These are phyloP conservation scores for Nissolia schottii DNA, from an alignment of 306 rosid species.

Conservation along the genomic window DNA sequence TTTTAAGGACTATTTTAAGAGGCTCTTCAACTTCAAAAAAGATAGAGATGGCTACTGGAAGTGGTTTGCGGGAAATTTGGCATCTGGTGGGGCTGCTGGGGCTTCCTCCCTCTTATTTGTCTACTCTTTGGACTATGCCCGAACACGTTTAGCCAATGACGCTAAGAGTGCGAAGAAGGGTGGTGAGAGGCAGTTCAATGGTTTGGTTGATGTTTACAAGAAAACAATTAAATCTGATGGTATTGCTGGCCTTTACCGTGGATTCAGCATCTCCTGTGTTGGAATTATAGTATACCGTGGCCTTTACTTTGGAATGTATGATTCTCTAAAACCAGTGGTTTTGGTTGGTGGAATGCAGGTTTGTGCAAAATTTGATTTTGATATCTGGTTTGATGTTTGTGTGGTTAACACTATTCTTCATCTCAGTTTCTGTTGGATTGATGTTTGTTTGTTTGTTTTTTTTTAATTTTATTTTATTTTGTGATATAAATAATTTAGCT, in stretches of 20 bases:
- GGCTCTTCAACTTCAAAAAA: constrained; percentile 73
- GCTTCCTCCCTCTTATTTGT: constrained; percentile 75
- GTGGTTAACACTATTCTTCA: neutral
- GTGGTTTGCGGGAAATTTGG: constrained; percentile 85
- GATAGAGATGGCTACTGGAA: constrained; percentile 79
- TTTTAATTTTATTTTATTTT: too few species aligned
- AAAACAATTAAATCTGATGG: constrained; percentile 71
- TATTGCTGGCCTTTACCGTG: constrained; percentile 69
- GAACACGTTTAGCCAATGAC: constrained; percentile 73
- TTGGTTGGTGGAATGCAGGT: constrained; percentile 68
- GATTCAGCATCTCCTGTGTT: constrained; percentile 63
- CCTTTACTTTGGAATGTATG: constrained; percentile 81
- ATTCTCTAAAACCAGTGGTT: constrained; percentile 72
- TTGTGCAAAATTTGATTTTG: neutral
- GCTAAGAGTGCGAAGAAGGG: constrained; percentile 67
- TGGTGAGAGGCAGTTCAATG: constrained; percentile 82
- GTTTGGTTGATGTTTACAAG: constrained; percentile 66
- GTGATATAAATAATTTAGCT: neutral
- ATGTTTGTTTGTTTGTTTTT: neutral
- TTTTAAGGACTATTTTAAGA: constrained; percentile 78
- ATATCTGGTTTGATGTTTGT: neutral
- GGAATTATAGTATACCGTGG: constrained; percentile 85
- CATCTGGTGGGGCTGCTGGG: constrained; percentile 82
- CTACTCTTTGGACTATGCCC: constrained; percentile 66
- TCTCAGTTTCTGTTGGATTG: neutral